phyloP scores from a whole-genome alignment of 1,284 basidiomycete genomes.

The Laetiporus sulphureus region DNA sequence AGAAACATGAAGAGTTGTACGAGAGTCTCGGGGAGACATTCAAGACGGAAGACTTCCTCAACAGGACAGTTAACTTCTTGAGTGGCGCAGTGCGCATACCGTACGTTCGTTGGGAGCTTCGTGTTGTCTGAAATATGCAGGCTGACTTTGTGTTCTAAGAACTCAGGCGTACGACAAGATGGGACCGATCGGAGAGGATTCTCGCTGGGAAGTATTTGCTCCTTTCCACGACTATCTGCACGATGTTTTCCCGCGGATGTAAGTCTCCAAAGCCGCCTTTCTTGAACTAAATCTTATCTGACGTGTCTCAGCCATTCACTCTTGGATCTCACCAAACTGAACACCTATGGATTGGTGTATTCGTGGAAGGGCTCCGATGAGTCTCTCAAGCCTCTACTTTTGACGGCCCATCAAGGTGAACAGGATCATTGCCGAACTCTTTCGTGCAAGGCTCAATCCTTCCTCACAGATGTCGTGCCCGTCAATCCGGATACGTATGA shows the following conservation, averaged over 20 bases:
- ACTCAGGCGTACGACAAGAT: conserved; percentile 37
- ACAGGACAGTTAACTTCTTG: conserved; percentile 44
- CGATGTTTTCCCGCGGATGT: conserved; percentile 35
- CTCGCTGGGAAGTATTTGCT: conserved; percentile 36
- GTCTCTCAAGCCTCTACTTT: conserved; percentile 55
- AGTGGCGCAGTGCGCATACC: conserved; percentile 40
- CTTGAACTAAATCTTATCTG: not conserved
- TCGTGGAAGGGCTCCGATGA: conserved; percentile 53
- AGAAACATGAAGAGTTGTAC: conserved; percentile 37
- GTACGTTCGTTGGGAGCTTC: conserved; percentile 25
- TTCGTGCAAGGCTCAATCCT: not conserved
- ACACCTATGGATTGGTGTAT: conserved; percentile 60
- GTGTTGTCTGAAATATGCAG: not conserved
- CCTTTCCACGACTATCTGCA: conserved; percentile 38
- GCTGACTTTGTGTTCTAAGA: conserved; percentile 11
- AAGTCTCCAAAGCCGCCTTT: conserved; percentile 12
- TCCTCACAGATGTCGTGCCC: conserved; percentile 44
- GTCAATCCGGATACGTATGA: conserved; percentile 46
- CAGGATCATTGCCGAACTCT: not conserved
- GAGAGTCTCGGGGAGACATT: conserved; percentile 32
- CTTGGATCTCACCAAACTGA: conserved; percentile 49
- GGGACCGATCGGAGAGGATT: conserved; percentile 35
- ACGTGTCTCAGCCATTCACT: conserved; percentile 37
- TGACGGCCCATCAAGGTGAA: conserved; percentile 60
- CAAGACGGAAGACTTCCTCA: conserved; percentile 37